Evolutionary conservation across 23 red algal species (phyloP), one percentile per base, ranked within the genome.

Genomic region (Gracilaria caudata): DNA sequence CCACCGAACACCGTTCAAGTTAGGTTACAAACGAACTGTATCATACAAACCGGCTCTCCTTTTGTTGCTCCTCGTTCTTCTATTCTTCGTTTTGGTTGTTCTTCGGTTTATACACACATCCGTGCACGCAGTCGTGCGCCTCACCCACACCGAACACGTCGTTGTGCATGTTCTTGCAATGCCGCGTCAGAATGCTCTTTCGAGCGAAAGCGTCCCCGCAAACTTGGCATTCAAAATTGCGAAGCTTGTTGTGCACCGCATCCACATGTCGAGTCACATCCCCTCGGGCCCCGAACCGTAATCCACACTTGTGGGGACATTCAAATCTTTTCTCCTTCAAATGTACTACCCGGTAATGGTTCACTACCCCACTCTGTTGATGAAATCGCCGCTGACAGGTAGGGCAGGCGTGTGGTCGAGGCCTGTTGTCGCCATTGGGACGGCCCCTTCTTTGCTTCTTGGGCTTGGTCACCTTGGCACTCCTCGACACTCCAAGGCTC

Each of bases 201-300:
- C 78, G 23, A 32, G 54, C 38, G 24, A 81, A 63, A 1, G 54
- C 54, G 39, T 63, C 35, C 2, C 55, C 78, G 51, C 78, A 81
- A 21, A 81, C 53, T 24, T 81, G 29, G 51, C 78, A 81, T 13
- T 55, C 78, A 35, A 46, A 63, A 7, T 81, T 61, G 24, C 78
- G 44, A 28, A 55, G 11, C 16, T 60, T 81, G 36, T 60, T 11
- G 44, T 81, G 78, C 19, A 81, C 78, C 9, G 78, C 54, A 5
- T 81, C 59, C 7, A 64, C 78, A 60, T 81, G 78, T 39, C 78
- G 8, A 7, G 78, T 81, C 17, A 81, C 78, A 35, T 81, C 78
- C 14, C 78, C 78, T 10, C 78, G 54, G 1, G 78, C 78, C 3
- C 78, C 78, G 53, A 81, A 81, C 25, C 78, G n/a, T 12, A 63